phyloP scores from a whole-genome alignment of 805 yeast species.

The Ogataea methylovora region DNA sequence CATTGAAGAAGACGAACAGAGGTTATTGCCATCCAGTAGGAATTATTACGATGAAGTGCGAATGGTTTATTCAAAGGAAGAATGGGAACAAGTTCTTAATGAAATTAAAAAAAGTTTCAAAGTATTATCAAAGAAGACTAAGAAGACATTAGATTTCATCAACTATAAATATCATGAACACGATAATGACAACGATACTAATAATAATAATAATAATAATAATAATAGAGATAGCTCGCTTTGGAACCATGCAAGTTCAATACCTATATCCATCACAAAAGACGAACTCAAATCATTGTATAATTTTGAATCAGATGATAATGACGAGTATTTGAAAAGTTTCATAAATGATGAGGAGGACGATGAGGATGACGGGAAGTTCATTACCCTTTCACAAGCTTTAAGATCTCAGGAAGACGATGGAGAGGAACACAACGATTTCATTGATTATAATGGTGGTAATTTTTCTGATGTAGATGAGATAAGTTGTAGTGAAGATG shows the following conservation, averaged over 20 bases:
- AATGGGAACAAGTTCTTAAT: slow-evolving; percentile 20
- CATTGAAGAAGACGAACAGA: slow-evolving; percentile 3
- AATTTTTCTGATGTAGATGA: no score
- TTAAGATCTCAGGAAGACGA: no score
- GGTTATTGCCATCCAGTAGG: no score
- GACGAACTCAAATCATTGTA: slow-evolving; percentile 12
- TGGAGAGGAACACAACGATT: no score
- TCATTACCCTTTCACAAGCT: no score
- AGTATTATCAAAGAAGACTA: slow-evolving; percentile 16
- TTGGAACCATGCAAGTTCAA: slow-evolving; percentile 12
- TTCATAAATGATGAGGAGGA: no score
- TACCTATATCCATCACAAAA: slow-evolving; percentile 10
- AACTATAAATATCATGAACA: slow-evolving; percentile 11
- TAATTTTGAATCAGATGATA: slow-evolving; percentile 9
- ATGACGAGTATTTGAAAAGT: no score
- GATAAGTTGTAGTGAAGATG: no score
- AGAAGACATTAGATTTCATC: slow-evolving; percentile 16
- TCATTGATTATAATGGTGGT: no score
- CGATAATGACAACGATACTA: neutral
- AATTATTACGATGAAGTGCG: no score
- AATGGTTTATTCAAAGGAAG: slow-evolving; percentile 19
- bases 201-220: neutral
- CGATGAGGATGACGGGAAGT: no score
- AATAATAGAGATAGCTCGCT: slow-evolving; percentile 1
- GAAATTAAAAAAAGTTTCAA: slow-evolving; percentile 18